These are phyloP conservation scores for Globisporangium mamillatum DNA, from an alignment of 352 stramenopile genomes.

Conservation along the genomic window DNA sequence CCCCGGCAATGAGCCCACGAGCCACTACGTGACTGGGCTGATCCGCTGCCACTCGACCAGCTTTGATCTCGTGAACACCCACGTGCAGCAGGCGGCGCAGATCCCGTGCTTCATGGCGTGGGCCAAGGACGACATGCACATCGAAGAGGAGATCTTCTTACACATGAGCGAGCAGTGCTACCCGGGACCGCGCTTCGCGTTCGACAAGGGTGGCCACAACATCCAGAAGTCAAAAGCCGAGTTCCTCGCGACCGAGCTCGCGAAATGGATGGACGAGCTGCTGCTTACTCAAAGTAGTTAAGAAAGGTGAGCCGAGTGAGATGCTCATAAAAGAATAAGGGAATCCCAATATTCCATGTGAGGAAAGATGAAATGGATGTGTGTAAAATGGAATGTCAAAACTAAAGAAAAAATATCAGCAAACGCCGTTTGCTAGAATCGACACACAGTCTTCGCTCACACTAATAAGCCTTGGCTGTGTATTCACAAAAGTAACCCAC, in stretches of 20 bases:
- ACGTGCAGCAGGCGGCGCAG: constrained; percentile 26
- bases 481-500: not conserved
- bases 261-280: constrained; percentile 32
- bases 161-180: constrained; percentile 33
- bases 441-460: not conserved
- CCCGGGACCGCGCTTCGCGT: constrained; percentile 38
- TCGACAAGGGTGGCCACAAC: constrained; percentile 60
- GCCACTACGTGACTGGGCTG: constrained; percentile 58
- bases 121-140: constrained; percentile 55
- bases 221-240: constrained; percentile 68
- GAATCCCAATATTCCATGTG: not conserved
- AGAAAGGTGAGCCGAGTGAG: not conserved
- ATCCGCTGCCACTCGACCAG: constrained; percentile 43
- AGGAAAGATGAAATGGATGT: too few species aligned
- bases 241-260: constrained; percentile 37
- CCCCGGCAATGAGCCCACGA: constrained; percentile 27
- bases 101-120: constrained; percentile 54
- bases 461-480: not conserved
- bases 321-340: not conserved
- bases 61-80: constrained; percentile 32
- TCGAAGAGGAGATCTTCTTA: constrained; percentile 52
- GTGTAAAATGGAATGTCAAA: too few species aligned
- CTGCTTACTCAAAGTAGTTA: not conserved
- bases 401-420: too few species aligned
- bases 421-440: too few species aligned